These are phyloP conservation scores for Aspergillus sparsus DNA, from an alignment of 495 filamentous ascomycete genomes.

Conservation along the genomic window DNA sequence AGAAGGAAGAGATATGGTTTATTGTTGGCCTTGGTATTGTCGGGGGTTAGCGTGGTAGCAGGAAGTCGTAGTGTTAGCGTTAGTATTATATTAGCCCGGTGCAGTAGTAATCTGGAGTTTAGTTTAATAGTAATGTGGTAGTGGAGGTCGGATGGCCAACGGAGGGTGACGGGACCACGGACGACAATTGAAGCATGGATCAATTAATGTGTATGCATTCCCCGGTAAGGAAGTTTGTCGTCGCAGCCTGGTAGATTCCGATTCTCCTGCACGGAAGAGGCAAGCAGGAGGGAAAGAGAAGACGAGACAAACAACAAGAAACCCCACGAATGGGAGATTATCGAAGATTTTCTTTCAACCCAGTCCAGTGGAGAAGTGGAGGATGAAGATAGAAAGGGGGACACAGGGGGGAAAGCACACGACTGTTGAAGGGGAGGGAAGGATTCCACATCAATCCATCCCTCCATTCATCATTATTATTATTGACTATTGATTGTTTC, in stretches of 20 bases:
- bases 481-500: constrained; percentile 1
- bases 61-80: constrained; percentile 19
- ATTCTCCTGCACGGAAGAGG: neutral
- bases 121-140: constrained; percentile 9
- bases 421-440: constrained; percentile 4
- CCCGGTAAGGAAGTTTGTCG: constrained; percentile 9
- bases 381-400: neutral
- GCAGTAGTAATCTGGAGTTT: constrained; percentile 1
- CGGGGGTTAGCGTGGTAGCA: constrained; percentile 18
- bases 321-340: neutral
- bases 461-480: constrained; percentile 17
- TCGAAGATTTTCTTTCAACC: neutral
- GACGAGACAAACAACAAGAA: neutral
- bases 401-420: neutral
- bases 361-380: neutral
- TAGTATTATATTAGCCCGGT: constrained; percentile 4
- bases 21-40: constrained; percentile 7
- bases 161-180: constrained; percentile 19
- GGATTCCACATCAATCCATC: constrained; percentile 14
- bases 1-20: constrained; percentile 5
- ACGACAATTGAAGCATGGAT: constrained; percentile 34
- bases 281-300: neutral
- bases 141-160: constrained; percentile 14
- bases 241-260: neutral
- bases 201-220: constrained; percentile 42